Percentiles rank a stretch among this genome's conserved stretches.
These are phyloP conservation scores for Syncephalis fuscata DNA, from an alignment of 371 early-diverging fungal species.

Conservation along the genomic window DNA sequence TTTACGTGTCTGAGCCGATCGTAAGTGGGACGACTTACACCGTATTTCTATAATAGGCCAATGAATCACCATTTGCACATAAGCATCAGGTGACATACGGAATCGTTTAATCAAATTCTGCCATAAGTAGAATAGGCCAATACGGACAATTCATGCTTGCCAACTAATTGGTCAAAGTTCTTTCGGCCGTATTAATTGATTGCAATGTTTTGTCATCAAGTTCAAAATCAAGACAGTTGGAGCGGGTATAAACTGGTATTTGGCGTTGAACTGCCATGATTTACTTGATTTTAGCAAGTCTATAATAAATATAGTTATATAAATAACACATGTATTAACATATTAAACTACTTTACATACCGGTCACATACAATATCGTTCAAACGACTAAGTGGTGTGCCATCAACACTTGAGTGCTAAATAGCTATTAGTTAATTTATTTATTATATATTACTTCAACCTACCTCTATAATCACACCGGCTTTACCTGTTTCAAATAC, in stretches of 20 bases:
- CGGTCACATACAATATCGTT: conserved; percentile 21
- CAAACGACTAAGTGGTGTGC: conserved; percentile 73
- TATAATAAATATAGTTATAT: conserved; percentile 6
- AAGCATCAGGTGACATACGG: conserved; percentile 82
- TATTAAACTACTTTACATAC: too few relatives aligned
- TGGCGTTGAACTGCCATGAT: conserved; percentile 30
- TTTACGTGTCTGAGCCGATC: conserved; percentile 79
- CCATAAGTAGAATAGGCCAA: conserved; percentile 72
- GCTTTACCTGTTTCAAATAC: conserved; percentile 91
- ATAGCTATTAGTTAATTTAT: background rate
- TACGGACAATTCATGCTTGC: conserved; percentile 61
- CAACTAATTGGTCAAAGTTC: conserved; percentile 50
- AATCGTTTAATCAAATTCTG: conserved; percentile 82
- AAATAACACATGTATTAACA: too few relatives aligned
- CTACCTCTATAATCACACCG: conserved; percentile 77
- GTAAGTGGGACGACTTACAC: conserved; percentile 63
- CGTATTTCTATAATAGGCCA: conserved; percentile 88
- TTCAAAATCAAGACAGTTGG: conserved; percentile 55
- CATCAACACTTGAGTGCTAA: conserved; percentile 91
- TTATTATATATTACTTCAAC: background rate
- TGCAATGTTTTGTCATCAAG: conserved; percentile 26
- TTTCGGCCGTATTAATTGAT: conserved; percentile 40
- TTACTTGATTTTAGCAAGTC: conserved; percentile 31
- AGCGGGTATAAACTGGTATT: conserved; percentile 37
- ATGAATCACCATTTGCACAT: conserved; percentile 89